Percentiles rank a stretch among this genome's conserved stretches.
phyloP scores from a whole-genome alignment of 192 early-diverging fungal genomes.

The Backusella mclennaniae region DNA sequence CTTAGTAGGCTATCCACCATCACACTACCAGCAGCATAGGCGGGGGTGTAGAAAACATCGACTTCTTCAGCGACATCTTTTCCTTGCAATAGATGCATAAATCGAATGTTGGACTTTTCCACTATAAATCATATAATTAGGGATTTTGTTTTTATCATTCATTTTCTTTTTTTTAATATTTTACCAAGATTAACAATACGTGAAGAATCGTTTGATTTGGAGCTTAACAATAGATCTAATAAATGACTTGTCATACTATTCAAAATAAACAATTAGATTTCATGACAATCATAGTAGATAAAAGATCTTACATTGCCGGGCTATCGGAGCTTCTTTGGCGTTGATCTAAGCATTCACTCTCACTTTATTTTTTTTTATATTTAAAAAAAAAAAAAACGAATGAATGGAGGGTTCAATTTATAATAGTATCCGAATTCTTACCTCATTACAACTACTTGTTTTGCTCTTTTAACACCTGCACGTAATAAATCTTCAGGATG shows the following conservation, averaged over 20 bases:
- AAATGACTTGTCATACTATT: constrained; percentile 58
- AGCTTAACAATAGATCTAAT: constrained; percentile 45
- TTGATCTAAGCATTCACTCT: constrained; percentile 33
- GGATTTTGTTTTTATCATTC: not conserved
- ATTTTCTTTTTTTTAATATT: not conserved
- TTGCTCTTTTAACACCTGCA: constrained; percentile 41
- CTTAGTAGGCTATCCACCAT: constrained; percentile 51
- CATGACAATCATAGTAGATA: not conserved
- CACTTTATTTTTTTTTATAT: not conserved
- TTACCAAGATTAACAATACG: constrained; percentile 37
- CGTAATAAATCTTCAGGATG: constrained; percentile 43
- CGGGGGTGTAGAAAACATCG: constrained; percentile 48
- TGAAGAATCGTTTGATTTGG: constrained; percentile 29
- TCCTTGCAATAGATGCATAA: constrained; percentile 41
- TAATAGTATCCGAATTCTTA: not conserved
- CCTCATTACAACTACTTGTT: constrained; percentile 46
- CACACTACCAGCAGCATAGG: constrained; percentile 62
- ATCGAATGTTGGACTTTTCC: constrained; percentile 55
- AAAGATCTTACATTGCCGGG: constrained; percentile 28
- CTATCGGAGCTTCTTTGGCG: constrained; percentile 41
- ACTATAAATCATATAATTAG: not conserved
- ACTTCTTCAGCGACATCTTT: constrained; percentile 29
- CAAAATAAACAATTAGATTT: not conserved
- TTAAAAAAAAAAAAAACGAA: not conserved
- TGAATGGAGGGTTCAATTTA: not conserved